Base-by-base conservation (phyloP, 2,329 filamentous ascomycete genomes). In the Sporothrix brunneoviolacea region DNA sequence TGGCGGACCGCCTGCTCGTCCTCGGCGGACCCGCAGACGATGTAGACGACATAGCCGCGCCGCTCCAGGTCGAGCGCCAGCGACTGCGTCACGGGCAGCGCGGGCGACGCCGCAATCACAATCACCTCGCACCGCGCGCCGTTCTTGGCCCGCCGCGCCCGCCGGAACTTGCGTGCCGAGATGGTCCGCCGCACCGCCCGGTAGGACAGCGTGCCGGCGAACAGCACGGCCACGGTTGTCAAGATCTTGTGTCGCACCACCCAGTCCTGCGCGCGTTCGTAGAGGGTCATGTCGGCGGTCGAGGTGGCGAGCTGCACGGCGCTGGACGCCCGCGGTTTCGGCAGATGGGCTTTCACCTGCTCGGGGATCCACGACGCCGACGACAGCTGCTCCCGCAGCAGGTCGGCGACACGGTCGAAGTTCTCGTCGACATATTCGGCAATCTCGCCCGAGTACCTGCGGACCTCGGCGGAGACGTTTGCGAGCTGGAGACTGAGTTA, bases 1-100 rank as follows among this genome's bases (percentile, higher is more conserved):
- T 80, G 78, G 54, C 88, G 80, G 13, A 97, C 83, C 56, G 86
- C 71, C 32, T 83, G 75, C 65, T 97, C 90, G 58, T 97, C 91
- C 60, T 95, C 88, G 53, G 83, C 71, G n/a, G 82, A 88, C 56
- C 82, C 85, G 61, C 90, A 91, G 1, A 95, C 87, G 54, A 98
- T 76, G 65, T 90, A 98, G 50, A 97, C 88, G 54, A 97, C 87
- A 65, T 94, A 97, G 4, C 93, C 93, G 57, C 90, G 82, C 53
- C 90, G 77, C 69, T 97, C 93, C 58, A 98, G 74, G 63, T 98
- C 93, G 42, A 91, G 70, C 2, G 89, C 83, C 48, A 97, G 73
- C 10, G 88, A 89, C 61, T 84, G 85, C 7, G 89, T 91, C 62
- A 96, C 75, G 15, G 91, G 86, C 60, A 95, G 83, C 44, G 84